Conservation (phyloP, 306 rosid species). For the Begonia loranthoides region DNA sequence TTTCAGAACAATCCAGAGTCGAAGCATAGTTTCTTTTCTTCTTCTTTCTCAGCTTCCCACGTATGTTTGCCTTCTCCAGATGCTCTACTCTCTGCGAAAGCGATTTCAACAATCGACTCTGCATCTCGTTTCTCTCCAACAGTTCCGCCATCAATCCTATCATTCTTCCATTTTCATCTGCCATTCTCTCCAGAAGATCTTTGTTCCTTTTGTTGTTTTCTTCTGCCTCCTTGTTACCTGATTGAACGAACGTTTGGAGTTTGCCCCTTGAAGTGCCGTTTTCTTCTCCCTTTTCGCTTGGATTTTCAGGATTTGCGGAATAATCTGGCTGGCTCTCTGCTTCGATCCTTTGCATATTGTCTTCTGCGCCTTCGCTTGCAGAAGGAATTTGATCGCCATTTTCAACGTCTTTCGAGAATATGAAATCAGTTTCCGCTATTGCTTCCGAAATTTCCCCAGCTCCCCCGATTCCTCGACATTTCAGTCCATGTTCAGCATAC, state of each 20-base stretch:
- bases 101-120: constrained; percentile 31
- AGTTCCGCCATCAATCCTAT: constrained; percentile 41
- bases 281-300: background rate
- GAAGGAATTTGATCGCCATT: too few relatives aligned
- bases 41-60: constrained; percentile 38
- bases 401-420: too few relatives aligned
- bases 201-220: constrained; percentile 5
- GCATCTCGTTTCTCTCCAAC: constrained; percentile 35
- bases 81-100: constrained; percentile 47
- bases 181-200: constrained; percentile 26
- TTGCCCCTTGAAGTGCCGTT: background rate
- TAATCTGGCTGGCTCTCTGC: constrained; percentile 12
- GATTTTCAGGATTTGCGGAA: background rate
- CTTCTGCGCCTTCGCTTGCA: constrained; percentile 7
- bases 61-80: constrained; percentile 38
- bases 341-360: constrained; percentile 9
- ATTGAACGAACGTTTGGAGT: background rate
- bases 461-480: too few relatives aligned
- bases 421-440: too few relatives aligned
- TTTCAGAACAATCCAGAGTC: constrained; percentile 1
- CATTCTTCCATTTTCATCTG: constrained; percentile 30
- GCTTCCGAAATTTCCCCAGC: too few relatives aligned
- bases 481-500: too few relatives aligned
- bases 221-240: too few relatives aligned
- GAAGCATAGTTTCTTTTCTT: constrained; percentile 8